Conservation (phyloP, 1,284 basidiomycete genomes). For the Ustilago shanxiensis region DNA sequence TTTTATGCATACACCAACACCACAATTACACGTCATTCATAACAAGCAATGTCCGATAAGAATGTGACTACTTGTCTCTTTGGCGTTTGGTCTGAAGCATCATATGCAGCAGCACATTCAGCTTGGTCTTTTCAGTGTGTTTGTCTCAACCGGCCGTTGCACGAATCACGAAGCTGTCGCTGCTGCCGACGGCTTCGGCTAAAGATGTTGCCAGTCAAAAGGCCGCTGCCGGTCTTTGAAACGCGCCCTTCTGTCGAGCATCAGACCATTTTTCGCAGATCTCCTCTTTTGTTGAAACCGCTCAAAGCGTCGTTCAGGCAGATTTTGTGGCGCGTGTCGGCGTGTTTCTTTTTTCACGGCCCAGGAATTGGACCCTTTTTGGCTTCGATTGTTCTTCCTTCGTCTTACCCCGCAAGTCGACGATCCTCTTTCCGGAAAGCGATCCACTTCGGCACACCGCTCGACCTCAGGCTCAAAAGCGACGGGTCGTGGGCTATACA, state of each 20-base stretch:
- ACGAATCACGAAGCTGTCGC: background rate
- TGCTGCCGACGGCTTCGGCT: slow-evolving; percentile 20
- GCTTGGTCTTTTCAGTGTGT: background rate
- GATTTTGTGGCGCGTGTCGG: slow-evolving; percentile 3
- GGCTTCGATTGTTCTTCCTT: background rate
- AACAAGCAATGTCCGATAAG: background rate
- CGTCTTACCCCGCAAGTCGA: slow-evolving; percentile 2
- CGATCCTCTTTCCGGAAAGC: slow-evolving; percentile 13
- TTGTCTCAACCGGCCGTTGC: background rate
- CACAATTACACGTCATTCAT: background rate
- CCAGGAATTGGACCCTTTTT: slow-evolving; percentile 19
- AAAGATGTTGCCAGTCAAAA: background rate
- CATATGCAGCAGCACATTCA: too few relatives aligned
- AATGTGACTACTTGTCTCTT: background rate
- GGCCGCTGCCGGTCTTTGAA: slow-evolving; percentile 16
- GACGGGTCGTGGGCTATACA: too few relatives aligned
- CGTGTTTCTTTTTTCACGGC: slow-evolving; percentile 6
- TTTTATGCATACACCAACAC: slow-evolving; percentile 33
- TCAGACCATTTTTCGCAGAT: slow-evolving; percentile 19
- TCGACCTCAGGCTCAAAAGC: too few relatives aligned
- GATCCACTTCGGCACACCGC: background rate
- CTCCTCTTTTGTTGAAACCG: background rate
- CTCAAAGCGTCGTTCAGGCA: background rate
- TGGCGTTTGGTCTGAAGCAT: too few relatives aligned
- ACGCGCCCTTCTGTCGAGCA: background rate